Evolutionary conservation across 805 yeast species (phyloP), one percentile per base, ranked within the genome.

Genomic region (Ogataea salicorniae): DNA sequence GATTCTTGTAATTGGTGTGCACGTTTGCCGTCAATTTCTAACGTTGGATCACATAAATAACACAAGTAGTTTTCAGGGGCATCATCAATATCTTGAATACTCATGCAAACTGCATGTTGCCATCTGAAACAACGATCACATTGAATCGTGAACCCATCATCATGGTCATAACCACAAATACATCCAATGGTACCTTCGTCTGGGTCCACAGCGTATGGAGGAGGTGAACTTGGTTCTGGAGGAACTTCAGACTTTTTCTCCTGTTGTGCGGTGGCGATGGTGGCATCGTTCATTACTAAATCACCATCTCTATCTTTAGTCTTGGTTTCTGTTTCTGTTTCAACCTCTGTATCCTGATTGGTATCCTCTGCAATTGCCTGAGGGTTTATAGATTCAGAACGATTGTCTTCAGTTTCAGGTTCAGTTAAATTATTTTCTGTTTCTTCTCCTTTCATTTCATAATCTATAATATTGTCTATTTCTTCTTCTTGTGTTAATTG

Each of bases 41-140:
- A 69, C 22, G 53, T 47, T 41, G 68, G 62, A 47, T 83, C 84
- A 68, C 98, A 91, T 41, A 74, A 74, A 60, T 86, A 87, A 61
- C 98, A 91, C 29, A 79, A 71, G 61, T 86, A 91, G 45, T 80
- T 80, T 47, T 89, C 96, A 0, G 96, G 96, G 0, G 83, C 95
- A 43, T 85, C 83, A 37, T 79, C 84, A 48, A 78, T 80, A 40
- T 83, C 78, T 40, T 73, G 73, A 48, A 87, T 87, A 7, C 84
- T 85, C 79, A 89, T 87, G 66, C 98, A 91, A n/a, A 79, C 73
- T 26, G 94, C 90, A 68, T 91, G 98, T 63, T 91, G 97, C 97
- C 97, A 91, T 52, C 96, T 79, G 64, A 79, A 83, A 65, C 98
- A 91, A 34, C 80, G 75, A 63, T 90, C 97, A 69, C 99, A 94